Evolutionary conservation across 2,329 filamentous ascomycete species (phyloP), one percentile per base, ranked within the genome.

Genomic region (Chaetomium sp.): DNA sequence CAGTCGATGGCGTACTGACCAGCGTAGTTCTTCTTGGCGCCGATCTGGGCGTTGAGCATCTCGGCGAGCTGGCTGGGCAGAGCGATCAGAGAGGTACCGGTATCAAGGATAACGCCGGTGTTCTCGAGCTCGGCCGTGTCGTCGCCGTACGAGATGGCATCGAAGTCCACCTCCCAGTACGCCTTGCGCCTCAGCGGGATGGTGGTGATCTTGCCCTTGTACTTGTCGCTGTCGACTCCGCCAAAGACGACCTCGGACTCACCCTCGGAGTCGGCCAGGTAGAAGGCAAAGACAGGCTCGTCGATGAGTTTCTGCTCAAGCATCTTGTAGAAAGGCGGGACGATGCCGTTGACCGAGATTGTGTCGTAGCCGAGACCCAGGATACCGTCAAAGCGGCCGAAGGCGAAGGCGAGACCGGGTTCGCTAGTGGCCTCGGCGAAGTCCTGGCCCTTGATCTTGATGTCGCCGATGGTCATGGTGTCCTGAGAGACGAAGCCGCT

Each of bases 151-250:
- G 90, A 88, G 80, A 99, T 95, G 69, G 92, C 85, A 74, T 98
- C 90, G 67, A 99, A 88, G 74, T 98, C 93, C 63, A 99, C 94
- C 85, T 99, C 95, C 95, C 95, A 99, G 87, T 99, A 99, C 57
- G 95, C 95, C 90, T 98, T 98, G 78, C 95, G 92, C 79, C 95
- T 92, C 72, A 99, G 87, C 62, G 95, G 95, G 72, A 99, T 92
- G 79, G 93, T 96, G 77, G 89, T 91, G 74, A 99, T 86, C 79
- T 98, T 89, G 75, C 95, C 95, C 47, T 82, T 86, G 71, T 74
- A 78, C 79, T 90, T 87, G 75, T 80, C 45, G 65, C 71, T 71
- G 66, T 73, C 68, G 49, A 76, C 65, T 65, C 71, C 67, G 68
- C 72, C 71, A 71, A 99, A 99, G 71, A 89, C 88, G 66, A 89